Conservation (phyloP, 2,329 filamentous ascomycete genomes). For the Ceratocystis albifundus region DNA sequence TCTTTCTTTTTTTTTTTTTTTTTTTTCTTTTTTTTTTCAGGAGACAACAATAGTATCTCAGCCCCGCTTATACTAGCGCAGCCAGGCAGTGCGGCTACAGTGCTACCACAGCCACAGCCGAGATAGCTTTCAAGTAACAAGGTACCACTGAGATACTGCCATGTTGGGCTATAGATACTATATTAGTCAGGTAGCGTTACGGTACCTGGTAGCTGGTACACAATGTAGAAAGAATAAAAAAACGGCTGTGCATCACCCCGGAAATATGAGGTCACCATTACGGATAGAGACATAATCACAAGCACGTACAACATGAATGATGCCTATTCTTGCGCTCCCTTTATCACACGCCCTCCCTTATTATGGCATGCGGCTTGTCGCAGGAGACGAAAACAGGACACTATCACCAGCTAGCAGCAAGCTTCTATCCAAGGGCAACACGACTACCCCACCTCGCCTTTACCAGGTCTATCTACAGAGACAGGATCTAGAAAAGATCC, state of each 20-base stretch:
- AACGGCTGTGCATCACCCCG: neutral
- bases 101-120: too few species aligned
- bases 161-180: too few species aligned
- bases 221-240: neutral
- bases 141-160: too few species aligned
- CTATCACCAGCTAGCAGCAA: neutral
- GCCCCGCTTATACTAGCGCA: too few species aligned
- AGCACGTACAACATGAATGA: neutral
- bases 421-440: neutral
- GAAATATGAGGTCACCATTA: neutral
- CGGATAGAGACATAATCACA: neutral
- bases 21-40: too few species aligned
- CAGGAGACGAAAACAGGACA: neutral
- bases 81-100: too few species aligned
- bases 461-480: neutral
- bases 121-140: too few species aligned
- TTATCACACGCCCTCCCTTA: neutral
- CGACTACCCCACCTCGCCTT: neutral
- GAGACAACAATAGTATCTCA: too few species aligned
- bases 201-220: neutral
- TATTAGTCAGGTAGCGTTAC: too few species aligned
- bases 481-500: neutral
- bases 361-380: neutral
- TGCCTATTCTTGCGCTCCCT: neutral
- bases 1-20: too few species aligned